Percentiles rank a stretch among this genome's conserved stretches.
phyloP scores from a whole-genome alignment of 352 stramenopile species.

The Lagenidium sp. region DNA sequence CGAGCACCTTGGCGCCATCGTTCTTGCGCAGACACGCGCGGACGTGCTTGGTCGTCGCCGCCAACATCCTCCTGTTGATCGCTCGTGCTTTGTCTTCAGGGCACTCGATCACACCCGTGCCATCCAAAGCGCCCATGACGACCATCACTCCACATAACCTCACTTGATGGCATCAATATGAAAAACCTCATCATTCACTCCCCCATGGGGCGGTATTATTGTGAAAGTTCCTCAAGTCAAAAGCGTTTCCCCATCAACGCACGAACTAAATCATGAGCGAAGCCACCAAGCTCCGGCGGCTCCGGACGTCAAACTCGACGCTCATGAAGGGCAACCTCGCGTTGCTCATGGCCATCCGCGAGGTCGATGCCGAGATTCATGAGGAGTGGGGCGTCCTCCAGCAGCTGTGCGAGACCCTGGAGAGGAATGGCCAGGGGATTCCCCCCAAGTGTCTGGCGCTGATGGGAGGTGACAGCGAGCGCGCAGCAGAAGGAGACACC shows the following conservation, averaged over 20 bases:
- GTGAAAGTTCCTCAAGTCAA: background rate
- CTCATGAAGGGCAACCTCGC: slow-evolving; percentile 49
- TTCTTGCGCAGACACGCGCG: slow-evolving; percentile 23
- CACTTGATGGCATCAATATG: no score
- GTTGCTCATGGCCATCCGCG: slow-evolving; percentile 40
- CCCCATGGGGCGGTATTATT: no score
- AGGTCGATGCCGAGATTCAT: slow-evolving; percentile 31
- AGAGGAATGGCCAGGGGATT: slow-evolving; percentile 15
- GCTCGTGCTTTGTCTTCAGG: background rate
- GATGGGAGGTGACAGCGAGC: slow-evolving; percentile 11
- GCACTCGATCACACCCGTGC: background rate
- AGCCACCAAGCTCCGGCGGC: slow-evolving; percentile 16
- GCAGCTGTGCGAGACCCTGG: slow-evolving; percentile 16
- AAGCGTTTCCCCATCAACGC: no score
- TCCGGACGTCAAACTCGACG: slow-evolving; percentile 28
- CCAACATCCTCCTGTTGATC: slow-evolving; percentile 7
- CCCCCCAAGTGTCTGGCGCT: slow-evolving; percentile 20
- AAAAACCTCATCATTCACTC: no score
- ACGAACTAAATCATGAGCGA: slow-evolving; percentile 13
- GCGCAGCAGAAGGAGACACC: no score
- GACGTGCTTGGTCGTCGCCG: slow-evolving; percentile 11
- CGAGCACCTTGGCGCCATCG: slow-evolving; percentile 28
- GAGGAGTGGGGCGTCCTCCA: slow-evolving; percentile 17
- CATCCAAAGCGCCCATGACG: background rate
- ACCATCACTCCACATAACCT: background rate